These are phyloP conservation scores for Pythium brachiatum DNA, from an alignment of 352 stramenopile species.

Conservation along the genomic window DNA sequence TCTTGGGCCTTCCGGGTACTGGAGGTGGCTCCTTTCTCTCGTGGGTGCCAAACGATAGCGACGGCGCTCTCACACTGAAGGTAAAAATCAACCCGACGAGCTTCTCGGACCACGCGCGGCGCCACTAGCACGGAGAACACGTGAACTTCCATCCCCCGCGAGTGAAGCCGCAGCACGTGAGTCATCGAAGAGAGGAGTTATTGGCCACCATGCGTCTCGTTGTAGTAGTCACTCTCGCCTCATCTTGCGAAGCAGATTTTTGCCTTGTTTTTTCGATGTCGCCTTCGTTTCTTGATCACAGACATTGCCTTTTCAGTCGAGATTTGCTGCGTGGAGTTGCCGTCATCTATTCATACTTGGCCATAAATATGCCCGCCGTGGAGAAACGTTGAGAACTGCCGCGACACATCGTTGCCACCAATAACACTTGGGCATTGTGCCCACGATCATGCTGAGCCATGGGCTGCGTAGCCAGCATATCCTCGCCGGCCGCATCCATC, in stretches of 20 bases:
- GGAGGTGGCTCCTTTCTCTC: constrained; percentile 61
- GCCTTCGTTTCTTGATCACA: no score
- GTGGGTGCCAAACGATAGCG: constrained; percentile 44
- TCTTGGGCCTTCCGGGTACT: constrained; percentile 50
- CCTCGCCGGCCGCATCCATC: neutral
- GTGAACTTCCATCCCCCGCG: no score
- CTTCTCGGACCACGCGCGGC: constrained; percentile 16
- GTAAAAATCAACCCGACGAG: constrained; percentile 23
- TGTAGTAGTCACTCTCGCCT: no score
- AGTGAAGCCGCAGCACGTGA: no score
- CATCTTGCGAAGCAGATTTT: no score
- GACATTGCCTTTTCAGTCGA: no score
- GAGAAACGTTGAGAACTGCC: neutral
- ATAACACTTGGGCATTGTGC: neutral
- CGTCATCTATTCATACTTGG: neutral
- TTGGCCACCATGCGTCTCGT: no score
- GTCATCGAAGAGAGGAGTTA: neutral
- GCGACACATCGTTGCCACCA: neutral
- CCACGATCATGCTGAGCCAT: constrained; percentile 16
- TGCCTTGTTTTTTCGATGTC: no score
- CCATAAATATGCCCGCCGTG: neutral
- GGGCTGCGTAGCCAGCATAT: constrained; percentile 20
- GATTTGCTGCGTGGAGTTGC: no score
- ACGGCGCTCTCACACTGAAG: constrained; percentile 15
- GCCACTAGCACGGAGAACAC: neutral